Evolutionary conservation across 2,329 filamentous ascomycete genomes (phyloP), one percentile per base, ranked within the genome.

Genomic region (Colletotrichum sp.): DNA sequence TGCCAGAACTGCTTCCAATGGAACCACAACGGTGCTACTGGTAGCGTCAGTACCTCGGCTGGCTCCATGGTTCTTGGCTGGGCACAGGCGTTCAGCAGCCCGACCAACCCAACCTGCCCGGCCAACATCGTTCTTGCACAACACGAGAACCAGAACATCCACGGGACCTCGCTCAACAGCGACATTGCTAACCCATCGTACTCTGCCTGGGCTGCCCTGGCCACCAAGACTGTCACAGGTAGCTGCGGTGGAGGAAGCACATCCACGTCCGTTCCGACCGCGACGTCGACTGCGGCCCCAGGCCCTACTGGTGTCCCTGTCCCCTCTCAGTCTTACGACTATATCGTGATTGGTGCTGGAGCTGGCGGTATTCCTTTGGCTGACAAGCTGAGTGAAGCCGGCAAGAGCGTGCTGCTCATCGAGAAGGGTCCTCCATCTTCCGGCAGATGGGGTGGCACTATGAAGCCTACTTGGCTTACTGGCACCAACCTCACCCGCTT

Each of bases 401-500:
- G 92, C 74, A 90, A 93, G 77, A 92, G 88, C 30, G 93, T 94
- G 6, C 85, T 95, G 12, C 87, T 95, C 18, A 88, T 92, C 49
- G 91, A 92, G 82, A 90, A 91, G 81, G 90, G 90, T 0, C 90
- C 90, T 13, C 86, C 89, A 65, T 94, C 92, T 12, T 91, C 93
- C 4, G 92, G 89, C n/a, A 87, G 91, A 77, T 94, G 92, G 86
- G 90, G 91, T 34, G 92, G 93, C 10, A 90, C 85, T 39, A 87
- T 93, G 84, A 89, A 88, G 73, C 90, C 92, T 1, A 83, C 84
- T 3, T 95, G 93, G 93, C 88, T 92, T 18, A 84, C 89, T 44
- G 90, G 89, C 44, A 91, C 90, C 21, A 91, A 91, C 49, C 82
- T 94, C 39, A 94, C 93, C 8, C 92, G 93, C 65, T 94, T 95